Conservation (phyloP, 805 yeast genomes). For the Saturnispora dispora region DNA sequence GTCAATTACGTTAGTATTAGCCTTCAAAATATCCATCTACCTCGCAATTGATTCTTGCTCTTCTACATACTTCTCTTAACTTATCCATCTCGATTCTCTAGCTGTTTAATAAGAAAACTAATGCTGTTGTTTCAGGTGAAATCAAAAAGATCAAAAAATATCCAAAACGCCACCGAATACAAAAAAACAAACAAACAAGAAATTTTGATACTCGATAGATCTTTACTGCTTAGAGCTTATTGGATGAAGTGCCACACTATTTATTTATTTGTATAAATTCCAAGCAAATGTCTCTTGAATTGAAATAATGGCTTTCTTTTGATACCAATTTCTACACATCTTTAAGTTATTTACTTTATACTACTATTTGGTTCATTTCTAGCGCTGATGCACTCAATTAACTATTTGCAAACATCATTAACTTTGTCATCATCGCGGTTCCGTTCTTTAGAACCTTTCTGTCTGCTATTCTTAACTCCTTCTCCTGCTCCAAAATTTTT, state of each 20-base stretch:
- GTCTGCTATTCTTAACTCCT: neutral
- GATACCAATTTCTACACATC: too few species aligned
- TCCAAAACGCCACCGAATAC: neutral
- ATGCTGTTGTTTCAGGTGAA: neutral
- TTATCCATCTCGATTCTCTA: slow-evolving; percentile 32
- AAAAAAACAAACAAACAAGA: neutral
- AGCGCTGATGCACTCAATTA: too few species aligned
- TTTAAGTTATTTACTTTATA: too few species aligned
- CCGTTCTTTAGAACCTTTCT: neutral
- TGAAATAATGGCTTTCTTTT: too few species aligned
- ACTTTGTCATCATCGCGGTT: neutral
- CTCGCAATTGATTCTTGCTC: neutral
- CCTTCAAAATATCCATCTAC: neutral
- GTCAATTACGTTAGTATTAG: neutral
- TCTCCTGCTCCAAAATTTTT: neutral
- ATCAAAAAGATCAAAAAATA: neutral
- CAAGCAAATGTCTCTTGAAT: too few species aligned
- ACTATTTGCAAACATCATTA: neutral
- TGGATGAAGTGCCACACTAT: too few species aligned
- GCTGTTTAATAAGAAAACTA: neutral
- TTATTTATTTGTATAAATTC: too few species aligned
- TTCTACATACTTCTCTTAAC: slow-evolving; percentile 37
- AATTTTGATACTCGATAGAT: too few species aligned
- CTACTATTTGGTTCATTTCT: too few species aligned
- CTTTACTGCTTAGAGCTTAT: too few species aligned